phyloP scores from a whole-genome alignment of 495 filamentous ascomycete genomes.

The Hypomontagnella submonticulosa region DNA sequence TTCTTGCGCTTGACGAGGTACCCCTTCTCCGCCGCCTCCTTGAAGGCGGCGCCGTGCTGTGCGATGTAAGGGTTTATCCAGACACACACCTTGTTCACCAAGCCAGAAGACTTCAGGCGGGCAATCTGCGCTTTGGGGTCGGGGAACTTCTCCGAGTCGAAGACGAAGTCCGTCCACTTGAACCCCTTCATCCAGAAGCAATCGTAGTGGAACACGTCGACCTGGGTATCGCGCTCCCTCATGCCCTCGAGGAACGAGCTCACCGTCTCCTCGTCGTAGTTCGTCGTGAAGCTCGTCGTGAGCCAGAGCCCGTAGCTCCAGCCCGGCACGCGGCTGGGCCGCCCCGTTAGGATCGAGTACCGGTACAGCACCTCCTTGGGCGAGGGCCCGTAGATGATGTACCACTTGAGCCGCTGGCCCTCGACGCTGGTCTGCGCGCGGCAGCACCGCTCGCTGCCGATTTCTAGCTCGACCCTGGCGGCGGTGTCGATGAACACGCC shows the following conservation, averaged over 20 bases:
- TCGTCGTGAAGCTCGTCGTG: slow-evolving; percentile 75
- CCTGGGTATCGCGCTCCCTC: slow-evolving; percentile 69
- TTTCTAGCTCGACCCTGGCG: slow-evolving; percentile 69
- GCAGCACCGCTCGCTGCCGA: slow-evolving; percentile 73
- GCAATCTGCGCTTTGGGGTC: slow-evolving; percentile 71
- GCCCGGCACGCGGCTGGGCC: slow-evolving; percentile 67
- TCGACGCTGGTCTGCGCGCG: slow-evolving; percentile 72
- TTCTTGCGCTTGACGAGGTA: slow-evolving; percentile 76
- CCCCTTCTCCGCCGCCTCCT: slow-evolving; percentile 70
- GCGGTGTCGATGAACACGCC: slow-evolving; percentile 75
- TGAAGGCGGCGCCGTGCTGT: slow-evolving; percentile 73
- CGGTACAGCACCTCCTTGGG: slow-evolving; percentile 74
- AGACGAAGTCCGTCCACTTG: slow-evolving; percentile 80
- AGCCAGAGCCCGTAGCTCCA: slow-evolving; percentile 81
- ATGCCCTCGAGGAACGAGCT: slow-evolving; percentile 75
- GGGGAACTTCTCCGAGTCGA: slow-evolving; percentile 74
- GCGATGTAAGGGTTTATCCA: slow-evolving; percentile 80
- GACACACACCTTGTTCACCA: slow-evolving; percentile 71
- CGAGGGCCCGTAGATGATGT: slow-evolving; percentile 72
- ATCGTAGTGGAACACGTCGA: slow-evolving; percentile 78
- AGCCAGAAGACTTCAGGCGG: slow-evolving; percentile 66
- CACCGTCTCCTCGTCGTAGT: slow-evolving; percentile 75
- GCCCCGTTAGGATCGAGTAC: slow-evolving; percentile 71
- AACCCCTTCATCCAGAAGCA: slow-evolving; percentile 75
- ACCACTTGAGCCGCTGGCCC: slow-evolving; percentile 69